Percentiles rank a stretch among this genome's conserved stretches.
Evolutionary conservation across 2,329 filamentous ascomycete genomes (phyloP).

Genomic region (Gnomoniopsis sp.): DNA sequence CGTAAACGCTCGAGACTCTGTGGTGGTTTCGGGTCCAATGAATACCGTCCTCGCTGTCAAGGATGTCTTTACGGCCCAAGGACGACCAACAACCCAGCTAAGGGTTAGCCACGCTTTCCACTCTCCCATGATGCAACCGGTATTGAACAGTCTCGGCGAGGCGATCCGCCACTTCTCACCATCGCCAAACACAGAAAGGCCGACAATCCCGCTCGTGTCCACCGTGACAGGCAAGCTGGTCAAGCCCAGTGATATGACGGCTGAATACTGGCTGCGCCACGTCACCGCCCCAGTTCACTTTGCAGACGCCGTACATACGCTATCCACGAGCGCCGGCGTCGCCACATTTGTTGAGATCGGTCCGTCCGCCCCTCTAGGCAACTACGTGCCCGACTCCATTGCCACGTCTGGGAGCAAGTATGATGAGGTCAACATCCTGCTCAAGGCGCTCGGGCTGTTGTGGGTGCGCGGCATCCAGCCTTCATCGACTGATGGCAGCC

Average conservation of each 20-base stretch:
- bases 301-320: not conserved
- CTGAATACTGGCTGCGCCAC: not conserved
- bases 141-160: not conserved
- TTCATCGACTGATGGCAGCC: not conserved
- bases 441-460: not conserved
- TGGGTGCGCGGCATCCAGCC: conserved; percentile 1
- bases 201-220: not conserved
- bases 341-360: not conserved
- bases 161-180: not conserved
- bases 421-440: not conserved
- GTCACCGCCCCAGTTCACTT: conserved; percentile 5
- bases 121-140: conserved; percentile 2
- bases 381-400: not conserved
- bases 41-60: not conserved
- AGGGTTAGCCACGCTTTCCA: conserved; percentile 2
- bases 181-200: too few species aligned
- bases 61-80: not conserved
- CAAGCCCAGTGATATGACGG: not conserved
- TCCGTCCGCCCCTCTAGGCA: not conserved
- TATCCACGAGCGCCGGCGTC: not conserved
- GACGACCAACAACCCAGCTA: not conserved
- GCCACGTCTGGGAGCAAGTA: not conserved
- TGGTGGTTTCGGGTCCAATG: not conserved
- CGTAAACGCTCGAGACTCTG: not conserved
- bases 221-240: not conserved